Evolutionary conservation across 495 filamentous ascomycete genomes (phyloP).

Genomic region (Rusavskia elegans): DNA sequence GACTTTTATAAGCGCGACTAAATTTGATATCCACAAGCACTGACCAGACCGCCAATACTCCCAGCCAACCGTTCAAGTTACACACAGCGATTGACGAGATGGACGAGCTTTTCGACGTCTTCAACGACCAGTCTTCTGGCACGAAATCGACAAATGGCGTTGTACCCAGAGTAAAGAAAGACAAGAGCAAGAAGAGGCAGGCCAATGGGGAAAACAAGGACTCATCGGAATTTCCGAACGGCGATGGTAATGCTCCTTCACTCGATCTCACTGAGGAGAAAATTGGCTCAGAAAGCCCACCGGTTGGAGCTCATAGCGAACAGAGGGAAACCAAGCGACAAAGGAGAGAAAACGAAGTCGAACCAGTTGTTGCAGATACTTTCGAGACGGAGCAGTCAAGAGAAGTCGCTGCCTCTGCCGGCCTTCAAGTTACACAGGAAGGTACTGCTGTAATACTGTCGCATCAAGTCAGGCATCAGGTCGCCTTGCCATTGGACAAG

Average conservation of each 20-base stretch:
- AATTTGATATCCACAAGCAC: background rate
- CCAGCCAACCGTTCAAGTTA: too few species aligned
- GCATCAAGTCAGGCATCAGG: conserved; percentile 97
- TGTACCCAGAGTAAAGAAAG: conserved; percentile 32
- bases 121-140: conserved; percentile 48
- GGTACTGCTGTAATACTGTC: conserved; percentile 58
- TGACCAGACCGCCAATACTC: too few species aligned
- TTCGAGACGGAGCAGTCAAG: conserved; percentile 93
- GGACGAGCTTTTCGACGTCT: conserved; percentile 78
- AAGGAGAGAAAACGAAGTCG: conserved; percentile 53
- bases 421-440: conserved; percentile 58
- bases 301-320: conserved; percentile 14
- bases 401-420: conserved; percentile 67
- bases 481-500: conserved; percentile 69
- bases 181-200: conserved; percentile 67
- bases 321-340: conserved; percentile 56
- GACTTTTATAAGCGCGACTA: background rate
- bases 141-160: conserved; percentile 15
- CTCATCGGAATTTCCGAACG: conserved; percentile 24
- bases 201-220: conserved; percentile 60
- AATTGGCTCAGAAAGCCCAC: conserved; percentile 9
- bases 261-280: conserved; percentile 19
- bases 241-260: conserved; percentile 30
- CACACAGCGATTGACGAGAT: conserved; percentile 22
- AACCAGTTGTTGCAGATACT: conserved; percentile 76